Evolutionary conservation across 768 basidiomycete species (phyloP).

Genomic region (Nevesoporus exiguus): DNA sequence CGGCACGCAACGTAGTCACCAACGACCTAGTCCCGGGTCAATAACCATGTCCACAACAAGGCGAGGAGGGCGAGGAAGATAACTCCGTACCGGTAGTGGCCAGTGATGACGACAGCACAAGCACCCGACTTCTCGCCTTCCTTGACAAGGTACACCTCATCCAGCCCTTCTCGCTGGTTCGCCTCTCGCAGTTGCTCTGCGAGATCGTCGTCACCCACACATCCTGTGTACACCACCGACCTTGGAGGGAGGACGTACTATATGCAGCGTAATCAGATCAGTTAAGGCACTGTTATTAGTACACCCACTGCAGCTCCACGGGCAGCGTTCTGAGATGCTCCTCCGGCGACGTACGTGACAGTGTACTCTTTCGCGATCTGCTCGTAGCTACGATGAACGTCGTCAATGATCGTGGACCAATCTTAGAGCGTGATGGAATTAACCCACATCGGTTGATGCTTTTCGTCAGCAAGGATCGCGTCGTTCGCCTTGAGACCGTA

Average conservation of each 20-base stretch:
- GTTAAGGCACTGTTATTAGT: not conserved
- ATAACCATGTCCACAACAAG: not conserved
- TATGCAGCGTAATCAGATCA: not conserved
- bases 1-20: slow-evolving; percentile 85
- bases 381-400: slow-evolving; percentile 61
- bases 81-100: slow-evolving; percentile 72
- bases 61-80: not conserved
- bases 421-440: not conserved
- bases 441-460: slow-evolving; percentile 77
- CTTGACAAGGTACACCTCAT: slow-evolving; percentile 86
- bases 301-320: slow-evolving; percentile 87
- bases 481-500: slow-evolving; percentile 92
- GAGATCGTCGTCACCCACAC: slow-evolving; percentile 91
- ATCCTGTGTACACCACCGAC: slow-evolving; percentile 92
- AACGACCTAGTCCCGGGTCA: slow-evolving; percentile 59
- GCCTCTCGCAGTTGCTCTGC: slow-evolving; percentile 85
- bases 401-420: not conserved
- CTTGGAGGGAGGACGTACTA: slow-evolving; percentile 87
- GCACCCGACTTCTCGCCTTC: slow-evolving; percentile 89
- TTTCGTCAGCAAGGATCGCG: slow-evolving; percentile 89
- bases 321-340: slow-evolving; percentile 95
- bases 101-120: slow-evolving; percentile 93
- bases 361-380: slow-evolving; percentile 75
- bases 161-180: slow-evolving; percentile 89
- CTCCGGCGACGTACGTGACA: slow-evolving; percentile 92